Evolutionary conservation across 441 rosid species (phyloP).

Genomic region (Adansonia rubrostipa): DNA sequence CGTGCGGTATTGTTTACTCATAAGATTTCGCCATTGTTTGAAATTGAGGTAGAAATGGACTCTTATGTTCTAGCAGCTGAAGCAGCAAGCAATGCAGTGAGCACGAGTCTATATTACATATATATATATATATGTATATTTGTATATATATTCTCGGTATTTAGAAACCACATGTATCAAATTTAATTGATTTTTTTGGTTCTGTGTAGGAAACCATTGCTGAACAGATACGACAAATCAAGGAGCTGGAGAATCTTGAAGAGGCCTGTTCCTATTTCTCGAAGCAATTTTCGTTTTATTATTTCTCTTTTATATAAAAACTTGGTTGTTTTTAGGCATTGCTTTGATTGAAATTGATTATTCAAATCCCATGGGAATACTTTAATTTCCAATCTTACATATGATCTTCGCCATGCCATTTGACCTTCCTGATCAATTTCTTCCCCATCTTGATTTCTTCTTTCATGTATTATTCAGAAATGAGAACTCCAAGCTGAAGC

Average conservation of each 20-base stretch:
- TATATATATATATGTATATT: too few relatives aligned
- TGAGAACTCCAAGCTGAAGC: conserved; percentile 96
- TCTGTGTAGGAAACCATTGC: conserved; percentile 70
- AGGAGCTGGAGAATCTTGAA: conserved; percentile 97
- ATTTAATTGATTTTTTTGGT: background rate
- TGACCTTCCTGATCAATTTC: background rate
- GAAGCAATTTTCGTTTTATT: background rate
- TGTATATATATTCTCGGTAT: conserved; percentile 16
- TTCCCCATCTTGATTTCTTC: background rate
- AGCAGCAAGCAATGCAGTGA: conserved; percentile 71
- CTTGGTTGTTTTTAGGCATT: too few relatives aligned
- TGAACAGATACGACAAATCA: conserved; percentile 81
- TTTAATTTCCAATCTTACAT: too few relatives aligned
- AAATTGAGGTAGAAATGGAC: conserved; percentile 95
- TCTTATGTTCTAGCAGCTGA: conserved; percentile 95
- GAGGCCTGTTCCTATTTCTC: conserved; percentile 55
- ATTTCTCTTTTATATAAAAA: too few relatives aligned
- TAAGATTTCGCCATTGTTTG: conserved; percentile 95
- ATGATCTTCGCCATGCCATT: background rate
- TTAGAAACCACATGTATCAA: background rate
- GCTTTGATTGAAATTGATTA: background rate
- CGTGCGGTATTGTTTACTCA: background rate
- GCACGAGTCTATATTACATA: conserved; percentile 27
- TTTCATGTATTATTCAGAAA: conserved; percentile 48
- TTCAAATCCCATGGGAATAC: too few relatives aligned